Evolutionary conservation across 2,329 filamentous ascomycete species (phyloP).

Genomic region (Phaeosphaeriaceae sp.): DNA sequence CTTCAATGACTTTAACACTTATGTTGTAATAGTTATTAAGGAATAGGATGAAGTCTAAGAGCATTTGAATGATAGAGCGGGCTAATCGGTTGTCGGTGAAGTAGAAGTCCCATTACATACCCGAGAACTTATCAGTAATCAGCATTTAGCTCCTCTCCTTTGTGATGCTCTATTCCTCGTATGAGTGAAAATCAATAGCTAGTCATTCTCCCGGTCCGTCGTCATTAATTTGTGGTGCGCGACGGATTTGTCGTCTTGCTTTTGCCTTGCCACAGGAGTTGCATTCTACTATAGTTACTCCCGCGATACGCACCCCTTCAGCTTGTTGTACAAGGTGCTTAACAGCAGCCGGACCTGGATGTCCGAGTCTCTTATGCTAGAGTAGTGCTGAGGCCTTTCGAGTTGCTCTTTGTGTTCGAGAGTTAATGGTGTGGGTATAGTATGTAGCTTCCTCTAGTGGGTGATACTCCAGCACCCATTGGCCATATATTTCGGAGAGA

Average conservation of each 20-base stretch:
- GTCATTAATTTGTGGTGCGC: neutral
- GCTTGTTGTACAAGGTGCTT: neutral
- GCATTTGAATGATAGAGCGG: slow-evolving; percentile 4
- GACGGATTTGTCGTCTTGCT: neutral
- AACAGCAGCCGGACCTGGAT: neutral
- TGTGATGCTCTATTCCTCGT: too few relatives aligned
- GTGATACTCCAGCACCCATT: too few relatives aligned
- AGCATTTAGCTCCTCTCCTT: too few relatives aligned
- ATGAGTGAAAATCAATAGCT: neutral
- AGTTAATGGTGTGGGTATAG: too few relatives aligned
- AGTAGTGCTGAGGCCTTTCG: too few relatives aligned
- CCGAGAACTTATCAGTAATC: too few relatives aligned
- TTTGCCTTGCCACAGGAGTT: too few relatives aligned
- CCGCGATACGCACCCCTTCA: neutral
- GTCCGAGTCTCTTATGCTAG: neutral
- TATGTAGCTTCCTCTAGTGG: too few relatives aligned
- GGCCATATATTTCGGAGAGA: too few relatives aligned
- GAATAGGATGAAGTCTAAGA: neutral
- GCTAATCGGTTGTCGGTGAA: neutral
- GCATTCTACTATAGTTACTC: neutral
- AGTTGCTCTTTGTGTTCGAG: too few relatives aligned
- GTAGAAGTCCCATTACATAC: too few relatives aligned
- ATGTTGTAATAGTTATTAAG: slow-evolving; percentile 3
- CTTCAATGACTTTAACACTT: slow-evolving; percentile 10
- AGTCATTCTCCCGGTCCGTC: neutral